Evolutionary conservation across 441 rosid species (phyloP).

Genomic region (Aquilaria agallochum): DNA sequence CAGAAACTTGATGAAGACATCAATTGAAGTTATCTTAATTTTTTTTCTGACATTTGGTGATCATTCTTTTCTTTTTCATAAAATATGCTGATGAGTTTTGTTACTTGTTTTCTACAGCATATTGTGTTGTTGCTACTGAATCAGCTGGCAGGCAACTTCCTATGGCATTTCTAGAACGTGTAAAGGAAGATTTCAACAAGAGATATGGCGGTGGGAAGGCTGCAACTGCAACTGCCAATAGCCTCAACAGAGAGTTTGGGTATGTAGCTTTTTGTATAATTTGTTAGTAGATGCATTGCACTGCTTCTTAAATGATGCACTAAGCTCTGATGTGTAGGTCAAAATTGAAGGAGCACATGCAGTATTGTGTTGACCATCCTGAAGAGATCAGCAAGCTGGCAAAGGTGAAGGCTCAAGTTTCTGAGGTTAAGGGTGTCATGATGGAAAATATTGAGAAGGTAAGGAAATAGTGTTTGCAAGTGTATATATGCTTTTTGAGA

Average conservation of each 20-base stretch:
- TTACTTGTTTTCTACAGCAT: slow-evolving; percentile 37
- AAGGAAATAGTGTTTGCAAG: neutral
- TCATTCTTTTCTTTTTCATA: no score
- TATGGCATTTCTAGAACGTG: slow-evolving; percentile 59
- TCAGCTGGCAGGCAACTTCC: slow-evolving; percentile 64
- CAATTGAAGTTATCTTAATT: no score
- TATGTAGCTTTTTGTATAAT: slow-evolving; percentile 11
- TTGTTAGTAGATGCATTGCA: neutral
- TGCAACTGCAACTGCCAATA: slow-evolving; percentile 49
- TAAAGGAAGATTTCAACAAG: slow-evolving; percentile 61
- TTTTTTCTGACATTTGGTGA: no score
- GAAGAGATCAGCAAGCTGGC: slow-evolving; percentile 4
- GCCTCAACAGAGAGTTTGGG: slow-evolving; percentile 67
- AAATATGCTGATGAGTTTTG: neutral
- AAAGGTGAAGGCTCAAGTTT: slow-evolving; percentile 3
- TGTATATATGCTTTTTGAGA: neutral
- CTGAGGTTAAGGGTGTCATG: slow-evolving; percentile 14
- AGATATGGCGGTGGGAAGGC: slow-evolving; percentile 69
- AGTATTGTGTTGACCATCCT: slow-evolving; percentile 8
- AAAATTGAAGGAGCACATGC: slow-evolving; percentile 10
- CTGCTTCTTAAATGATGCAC: neutral
- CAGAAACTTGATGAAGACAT: no score
- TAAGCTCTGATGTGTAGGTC: slow-evolving; percentile 2
- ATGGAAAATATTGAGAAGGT: slow-evolving; percentile 16
- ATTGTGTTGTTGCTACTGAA: slow-evolving; percentile 63